Evolutionary conservation across 139 green algal genomes (phyloP), one percentile per base, ranked within the genome.

Genomic region (Mychonastes homosphaera): DNA sequence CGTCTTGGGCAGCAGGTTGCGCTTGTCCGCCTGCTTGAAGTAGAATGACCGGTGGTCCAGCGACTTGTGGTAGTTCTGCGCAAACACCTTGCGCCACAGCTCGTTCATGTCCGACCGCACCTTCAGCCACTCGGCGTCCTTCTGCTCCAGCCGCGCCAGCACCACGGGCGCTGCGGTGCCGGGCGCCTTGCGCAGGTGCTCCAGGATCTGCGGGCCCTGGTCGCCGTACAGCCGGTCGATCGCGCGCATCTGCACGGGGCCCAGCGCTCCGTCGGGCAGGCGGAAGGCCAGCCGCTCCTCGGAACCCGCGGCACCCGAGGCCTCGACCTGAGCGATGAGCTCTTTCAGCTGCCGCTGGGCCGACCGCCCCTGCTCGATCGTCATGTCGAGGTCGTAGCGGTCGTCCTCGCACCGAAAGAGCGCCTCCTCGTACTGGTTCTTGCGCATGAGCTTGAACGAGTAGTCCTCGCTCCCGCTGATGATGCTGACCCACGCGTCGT

Each of bases 1-100:
- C 49, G 69, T 74, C 75, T 94, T 96, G 26, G 72, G 59, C 63
- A 79, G 84, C 48, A 99, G 80, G 49, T 71, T 80, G 74, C 92
- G 95, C 80, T 98, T 97, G 64, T 98, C 91, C 19, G 70, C 74
- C 55, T 97, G 92, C 77, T 99, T 99, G 82, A 98, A 99, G 80
- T 99, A 99, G 78, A 98, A 98, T 66, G 70, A 87, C 58, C 89
- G 87, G 75, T 98, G 90, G 79, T 99, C 92, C 52, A 99, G 83
- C 8, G 72, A 88, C 72, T 98, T 98, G 73, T 94, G 77, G 74
- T 96, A 97, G 77, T 99, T 99, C 56, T 85, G 75, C 58, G 93
- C 84, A 63, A 91, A 98, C 39, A 98, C 84, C 49, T 85, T 76
- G 30, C 72, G 67, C 91, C 91, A 98, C 2, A 79, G 67, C 27